A percentile compares a stretch with the other conserved stretches of the same genome.
phyloP scores from a whole-genome alignment of 2,329 filamentous ascomycete species.

The Ceratocystis destructans region DNA sequence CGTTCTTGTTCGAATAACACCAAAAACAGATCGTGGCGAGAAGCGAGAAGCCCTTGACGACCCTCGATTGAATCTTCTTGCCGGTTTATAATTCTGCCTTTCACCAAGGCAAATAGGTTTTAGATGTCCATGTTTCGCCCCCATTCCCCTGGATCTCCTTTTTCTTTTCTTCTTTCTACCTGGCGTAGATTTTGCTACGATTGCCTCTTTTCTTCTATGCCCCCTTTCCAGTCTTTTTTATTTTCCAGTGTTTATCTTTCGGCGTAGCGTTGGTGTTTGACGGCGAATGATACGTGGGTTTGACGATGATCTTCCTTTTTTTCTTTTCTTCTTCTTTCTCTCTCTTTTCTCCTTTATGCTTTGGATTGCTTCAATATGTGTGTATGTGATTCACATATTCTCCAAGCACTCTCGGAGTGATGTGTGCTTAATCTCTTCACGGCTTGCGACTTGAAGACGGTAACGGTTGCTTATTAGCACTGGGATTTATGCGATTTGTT shows the following conservation, averaged over 20 bases:
- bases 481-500: neutral
- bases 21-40: slow-evolving; percentile 1
- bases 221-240: neutral
- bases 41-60: neutral
- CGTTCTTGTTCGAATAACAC: neutral
- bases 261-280: slow-evolving; percentile 2
- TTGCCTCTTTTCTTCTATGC: neutral
- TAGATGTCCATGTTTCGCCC: neutral
- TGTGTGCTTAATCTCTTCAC: neutral
- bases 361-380: neutral
- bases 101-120: neutral
- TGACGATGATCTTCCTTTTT: neutral
- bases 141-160: slow-evolving; percentile 1
- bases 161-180: slow-evolving; percentile 6
- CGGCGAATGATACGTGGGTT: neutral
- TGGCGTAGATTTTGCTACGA: neutral
- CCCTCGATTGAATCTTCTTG: neutral
- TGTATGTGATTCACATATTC: neutral
- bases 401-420: neutral
- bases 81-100: neutral
- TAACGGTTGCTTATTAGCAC: neutral
- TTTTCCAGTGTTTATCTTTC: slow-evolving; percentile 5
- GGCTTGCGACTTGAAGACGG: neutral
- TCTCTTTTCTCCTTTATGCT: neutral
- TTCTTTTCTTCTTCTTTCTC: slow-evolving; percentile 5